A percentile compares a stretch with the other conserved stretches of the same genome.
These are phyloP conservation scores for Neurospora sublineolata DNA, from an alignment of 495 filamentous ascomycete genomes.

Conservation along the genomic window DNA sequence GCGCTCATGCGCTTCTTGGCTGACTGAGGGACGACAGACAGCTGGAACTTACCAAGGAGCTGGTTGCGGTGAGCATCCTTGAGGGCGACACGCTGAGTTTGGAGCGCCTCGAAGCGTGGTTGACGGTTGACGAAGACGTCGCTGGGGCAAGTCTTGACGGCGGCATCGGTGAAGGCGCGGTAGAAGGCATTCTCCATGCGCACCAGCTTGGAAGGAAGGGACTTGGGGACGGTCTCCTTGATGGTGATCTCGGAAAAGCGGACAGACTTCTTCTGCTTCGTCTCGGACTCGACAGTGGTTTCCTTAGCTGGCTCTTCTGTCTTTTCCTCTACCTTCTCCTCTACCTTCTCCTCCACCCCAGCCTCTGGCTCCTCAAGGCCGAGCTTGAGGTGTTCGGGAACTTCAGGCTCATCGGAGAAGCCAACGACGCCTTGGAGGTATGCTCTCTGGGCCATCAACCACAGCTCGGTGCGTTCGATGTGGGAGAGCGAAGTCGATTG, in stretches of 20 bases:
- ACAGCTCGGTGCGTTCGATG: constrained; percentile 67
- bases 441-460: constrained; percentile 67
- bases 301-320: constrained; percentile 19
- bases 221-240: constrained; percentile 32
- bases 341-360: constrained; percentile 6
- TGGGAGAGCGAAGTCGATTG: constrained; percentile 51
- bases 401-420: constrained; percentile 20
- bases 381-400: constrained; percentile 5
- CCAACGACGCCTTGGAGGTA: constrained; percentile 68
- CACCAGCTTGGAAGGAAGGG: constrained; percentile 33
- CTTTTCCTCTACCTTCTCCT: constrained; percentile 15
- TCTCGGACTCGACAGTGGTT: constrained; percentile 20
- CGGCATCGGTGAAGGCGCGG: constrained; percentile 69
- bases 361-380: constrained; percentile 4
- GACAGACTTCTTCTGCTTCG: constrained; percentile 55
- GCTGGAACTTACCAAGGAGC: constrained; percentile 66
- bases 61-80: constrained; percentile 54
- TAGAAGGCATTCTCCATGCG: constrained; percentile 77
- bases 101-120: constrained; percentile 78
- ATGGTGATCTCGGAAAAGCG: constrained; percentile 56
- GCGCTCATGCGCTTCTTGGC: constrained; percentile 47
- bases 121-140: constrained; percentile 78
- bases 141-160: constrained; percentile 42
- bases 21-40: constrained; percentile 42
- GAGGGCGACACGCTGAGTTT: constrained; percentile 62